Evolutionary conservation across 352 stramenopile genomes (phyloP).

Genomic region (Globisporangium solare): DNA sequence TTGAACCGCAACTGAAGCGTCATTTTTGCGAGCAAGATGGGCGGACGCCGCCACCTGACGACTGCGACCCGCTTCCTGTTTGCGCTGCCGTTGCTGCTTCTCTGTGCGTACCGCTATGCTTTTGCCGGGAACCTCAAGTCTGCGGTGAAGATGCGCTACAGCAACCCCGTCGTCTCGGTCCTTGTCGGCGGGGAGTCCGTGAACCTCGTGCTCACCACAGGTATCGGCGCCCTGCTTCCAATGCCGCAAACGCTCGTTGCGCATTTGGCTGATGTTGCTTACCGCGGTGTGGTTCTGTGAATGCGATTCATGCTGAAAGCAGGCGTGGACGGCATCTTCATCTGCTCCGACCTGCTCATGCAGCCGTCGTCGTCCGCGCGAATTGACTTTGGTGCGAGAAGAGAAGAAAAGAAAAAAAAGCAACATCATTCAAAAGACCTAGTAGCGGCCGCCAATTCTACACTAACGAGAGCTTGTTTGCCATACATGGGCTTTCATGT

Average conservation of each 20-base stretch:
- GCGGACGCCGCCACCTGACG: neutral
- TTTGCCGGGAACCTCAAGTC: constrained; percentile 9
- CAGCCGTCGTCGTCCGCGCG: constrained; percentile 2
- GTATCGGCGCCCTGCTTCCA: constrained; percentile 9
- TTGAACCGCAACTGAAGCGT: too few species aligned
- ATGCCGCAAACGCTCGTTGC: neutral
- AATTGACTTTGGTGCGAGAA: constrained; percentile 41
- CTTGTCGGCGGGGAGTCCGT: constrained; percentile 22
- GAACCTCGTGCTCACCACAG: constrained; percentile 41
- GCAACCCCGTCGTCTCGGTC: constrained; percentile 35
- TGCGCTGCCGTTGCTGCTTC: neutral
- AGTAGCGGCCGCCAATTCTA: too few species aligned
- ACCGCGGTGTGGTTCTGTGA: too few species aligned
- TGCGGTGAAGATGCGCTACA: constrained; percentile 33
- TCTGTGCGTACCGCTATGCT: neutral
- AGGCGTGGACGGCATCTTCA: constrained; percentile 35
- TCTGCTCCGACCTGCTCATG: constrained; percentile 28
- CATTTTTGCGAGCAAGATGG: too few species aligned
- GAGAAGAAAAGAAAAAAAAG: too few species aligned
- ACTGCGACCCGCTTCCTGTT: neutral
- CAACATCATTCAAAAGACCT: too few species aligned
- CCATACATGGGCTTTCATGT: neutral
- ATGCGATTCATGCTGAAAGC: neutral
- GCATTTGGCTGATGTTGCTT: too few species aligned
- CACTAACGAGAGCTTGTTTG: too few species aligned